Conservation (phyloP, 805 yeast species). For the Yamadazyma sp. region DNA sequence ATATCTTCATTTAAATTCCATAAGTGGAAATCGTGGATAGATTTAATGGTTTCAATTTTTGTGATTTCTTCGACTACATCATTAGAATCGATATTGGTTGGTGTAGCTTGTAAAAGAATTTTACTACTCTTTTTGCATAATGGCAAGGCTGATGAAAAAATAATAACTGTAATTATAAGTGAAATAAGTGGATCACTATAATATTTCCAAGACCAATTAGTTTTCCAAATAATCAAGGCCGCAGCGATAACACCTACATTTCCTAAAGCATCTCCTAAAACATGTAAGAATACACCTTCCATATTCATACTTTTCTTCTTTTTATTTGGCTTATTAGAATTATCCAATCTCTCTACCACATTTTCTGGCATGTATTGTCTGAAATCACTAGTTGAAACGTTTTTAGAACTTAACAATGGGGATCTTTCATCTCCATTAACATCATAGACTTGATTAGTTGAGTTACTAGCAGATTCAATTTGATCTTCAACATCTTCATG, state of each 20-base stretch:
- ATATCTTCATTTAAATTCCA: slow-evolving; percentile 93
- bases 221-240: slow-evolving; percentile 91
- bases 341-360: slow-evolving; percentile 39
- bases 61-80: slow-evolving; percentile 67
- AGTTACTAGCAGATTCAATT: slow-evolving; percentile 2
- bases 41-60: slow-evolving; percentile 66
- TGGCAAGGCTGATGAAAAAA: slow-evolving; percentile 89
- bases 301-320: slow-evolving; percentile 75
- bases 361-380: slow-evolving; percentile 44
- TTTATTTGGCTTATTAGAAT: slow-evolving; percentile 22
- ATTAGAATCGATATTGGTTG: slow-evolving; percentile 75
- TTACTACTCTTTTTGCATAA: slow-evolving; percentile 82
- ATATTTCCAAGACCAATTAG: slow-evolving; percentile 83
- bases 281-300: slow-evolving; percentile 97
- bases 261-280: slow-evolving; percentile 93
- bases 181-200: slow-evolving; percentile 87
- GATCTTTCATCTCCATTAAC: slow-evolving; percentile 2
- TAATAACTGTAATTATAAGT: slow-evolving; percentile 78
- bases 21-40: slow-evolving; percentile 92
- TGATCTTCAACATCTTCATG: slow-evolving; percentile 24
- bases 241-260: slow-evolving; percentile 89
- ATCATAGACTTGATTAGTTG: background rate
- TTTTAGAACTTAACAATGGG: slow-evolving; percentile 4
- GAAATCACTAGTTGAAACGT: slow-evolving; percentile 18
- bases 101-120: slow-evolving; percentile 90